Percentiles rank a stretch among this genome's conserved stretches.
phyloP scores from a whole-genome alignment of 2,329 filamentous ascomycete genomes.

The Phialemonium atrogriseum region DNA sequence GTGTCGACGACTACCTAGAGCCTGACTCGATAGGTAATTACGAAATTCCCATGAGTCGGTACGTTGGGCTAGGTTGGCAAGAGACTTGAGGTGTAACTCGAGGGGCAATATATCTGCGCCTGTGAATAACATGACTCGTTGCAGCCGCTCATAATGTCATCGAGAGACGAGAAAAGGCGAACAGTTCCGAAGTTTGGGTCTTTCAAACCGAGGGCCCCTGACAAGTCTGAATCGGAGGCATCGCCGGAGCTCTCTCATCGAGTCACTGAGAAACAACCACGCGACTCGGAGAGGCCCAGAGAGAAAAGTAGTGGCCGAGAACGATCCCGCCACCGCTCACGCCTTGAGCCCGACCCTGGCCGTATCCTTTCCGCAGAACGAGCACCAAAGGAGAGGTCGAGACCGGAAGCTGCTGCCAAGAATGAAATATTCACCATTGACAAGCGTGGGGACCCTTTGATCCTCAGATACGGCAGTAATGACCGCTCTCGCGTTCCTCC shows the following conservation, averaged over 20 bases:
- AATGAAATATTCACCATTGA: constrained; percentile 53
- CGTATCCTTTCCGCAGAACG: no score
- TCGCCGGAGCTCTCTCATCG: no score
- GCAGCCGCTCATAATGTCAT: constrained; percentile 8
- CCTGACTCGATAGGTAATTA: no score
- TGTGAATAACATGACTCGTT: neutral
- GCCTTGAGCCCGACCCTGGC: no score
- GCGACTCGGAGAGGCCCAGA: no score
- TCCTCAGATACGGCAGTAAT: constrained; percentile 64
- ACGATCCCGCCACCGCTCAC: no score
- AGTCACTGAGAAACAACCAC: no score
- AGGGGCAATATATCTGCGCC: no score
- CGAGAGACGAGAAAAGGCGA: constrained; percentile 13
- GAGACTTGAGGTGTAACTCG: neutral
- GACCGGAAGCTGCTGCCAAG: neutral
- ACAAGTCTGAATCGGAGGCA: constrained; percentile 3
- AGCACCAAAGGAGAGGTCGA: neutral
- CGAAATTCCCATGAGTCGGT: no score
- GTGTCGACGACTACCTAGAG: no score
- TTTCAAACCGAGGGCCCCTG: constrained; percentile 15
- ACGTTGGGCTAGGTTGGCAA: no score
- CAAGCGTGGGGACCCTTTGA: constrained; percentile 66
- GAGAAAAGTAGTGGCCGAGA: no score
- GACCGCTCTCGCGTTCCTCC: constrained; percentile 63
- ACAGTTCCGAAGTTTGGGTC: constrained; percentile 22